Percentiles rank a stretch among this genome's conserved stretches.
Conservation (phyloP, 2,329 filamentous ascomycete species). For the Microthyrium microscopicum region DNA sequence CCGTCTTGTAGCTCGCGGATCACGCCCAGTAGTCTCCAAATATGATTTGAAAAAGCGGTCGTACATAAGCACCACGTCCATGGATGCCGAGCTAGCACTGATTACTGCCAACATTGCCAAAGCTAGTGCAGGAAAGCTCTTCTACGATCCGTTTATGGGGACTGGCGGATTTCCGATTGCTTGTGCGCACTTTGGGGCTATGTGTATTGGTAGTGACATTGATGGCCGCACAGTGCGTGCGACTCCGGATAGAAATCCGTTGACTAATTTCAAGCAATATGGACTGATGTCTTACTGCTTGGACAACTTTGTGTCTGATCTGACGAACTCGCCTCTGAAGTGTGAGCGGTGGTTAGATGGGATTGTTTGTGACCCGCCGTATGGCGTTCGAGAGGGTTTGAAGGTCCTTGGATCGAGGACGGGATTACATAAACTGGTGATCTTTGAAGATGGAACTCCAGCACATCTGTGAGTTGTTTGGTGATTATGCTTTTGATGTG, state of each 20-base stretch:
- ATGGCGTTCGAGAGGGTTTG: slow-evolving; percentile 83
- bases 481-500: slow-evolving; percentile 1
- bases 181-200: slow-evolving; percentile 75
- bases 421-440: slow-evolving; percentile 30
- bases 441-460: slow-evolving; percentile 52
- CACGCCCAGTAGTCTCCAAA: slow-evolving; percentile 48
- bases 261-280: slow-evolving; percentile 76
- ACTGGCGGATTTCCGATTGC: slow-evolving; percentile 88
- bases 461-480: slow-evolving; percentile 44
- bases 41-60: slow-evolving; percentile 85
- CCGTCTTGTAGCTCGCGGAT: slow-evolving; percentile 47
- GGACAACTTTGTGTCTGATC: slow-evolving; percentile 68
- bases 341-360: slow-evolving; percentile 53
- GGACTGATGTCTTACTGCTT: slow-evolving; percentile 47
- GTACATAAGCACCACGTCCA: slow-evolving; percentile 92
- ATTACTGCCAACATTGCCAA: slow-evolving; percentile 83
- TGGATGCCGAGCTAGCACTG: slow-evolving; percentile 88
- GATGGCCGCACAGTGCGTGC: slow-evolving; percentile 81
- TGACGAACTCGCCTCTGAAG: slow-evolving; percentile 68
- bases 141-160: slow-evolving; percentile 91
- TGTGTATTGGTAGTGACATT: slow-evolving; percentile 78
- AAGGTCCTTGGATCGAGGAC: slow-evolving; percentile 71
- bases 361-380: slow-evolving; percentile 89
- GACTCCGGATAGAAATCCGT: slow-evolving; percentile 35
- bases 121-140: slow-evolving; percentile 65